Base-by-base conservation (phyloP, 192 early-diverging fungal genomes). In the Spizellomyces sp. region DNA sequence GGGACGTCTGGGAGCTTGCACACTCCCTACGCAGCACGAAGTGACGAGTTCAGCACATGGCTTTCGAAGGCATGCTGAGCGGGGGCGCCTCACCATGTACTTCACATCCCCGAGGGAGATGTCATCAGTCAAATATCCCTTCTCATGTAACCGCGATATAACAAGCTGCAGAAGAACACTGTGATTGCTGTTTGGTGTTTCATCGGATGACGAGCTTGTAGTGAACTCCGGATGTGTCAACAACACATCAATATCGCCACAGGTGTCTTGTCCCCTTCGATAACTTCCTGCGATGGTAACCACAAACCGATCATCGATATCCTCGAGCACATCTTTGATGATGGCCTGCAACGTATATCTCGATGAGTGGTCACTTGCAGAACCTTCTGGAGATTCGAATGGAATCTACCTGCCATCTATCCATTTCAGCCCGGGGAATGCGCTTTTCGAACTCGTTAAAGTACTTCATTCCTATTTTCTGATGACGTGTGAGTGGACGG, bases 241-340 rank as follows among this genome's bases (percentile, higher is more conserved):
- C 63, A 65, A 70, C 72, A 82, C 54, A 45, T 85, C 83, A 9
- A 79, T 70, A 56, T 85, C 83, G 7, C 83, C 83, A 50, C 79
- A 81, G 36, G 56, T 62, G 45, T 58, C 55, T 45, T 44, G 48
- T 22, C 81, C 81, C 0, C 83, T 76, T 21, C 82, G 64, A 64
- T 74, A 83, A 4, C 75, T 77, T 9, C 83, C 83, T 72, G 76
- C 78, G 41, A 83, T 75, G 1, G 19, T 45, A 19, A 77, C 27
- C 27, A 36, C 27, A 36, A 36, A 36, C 27, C 27, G 27, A 3
- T 36, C 27, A 3, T 36, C 27, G 27, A 36, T 36, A 36, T 36
- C 27, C 27, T 36, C 27, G 27, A 36, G 27, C 27, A 36, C 27
- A 36, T 36, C 27, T 36, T 36, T 36, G 27, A 36, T 36, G 27